Conservation (phyloP, 2,329 filamentous ascomycete genomes). For the Sporothrix pseudoabietina region DNA sequence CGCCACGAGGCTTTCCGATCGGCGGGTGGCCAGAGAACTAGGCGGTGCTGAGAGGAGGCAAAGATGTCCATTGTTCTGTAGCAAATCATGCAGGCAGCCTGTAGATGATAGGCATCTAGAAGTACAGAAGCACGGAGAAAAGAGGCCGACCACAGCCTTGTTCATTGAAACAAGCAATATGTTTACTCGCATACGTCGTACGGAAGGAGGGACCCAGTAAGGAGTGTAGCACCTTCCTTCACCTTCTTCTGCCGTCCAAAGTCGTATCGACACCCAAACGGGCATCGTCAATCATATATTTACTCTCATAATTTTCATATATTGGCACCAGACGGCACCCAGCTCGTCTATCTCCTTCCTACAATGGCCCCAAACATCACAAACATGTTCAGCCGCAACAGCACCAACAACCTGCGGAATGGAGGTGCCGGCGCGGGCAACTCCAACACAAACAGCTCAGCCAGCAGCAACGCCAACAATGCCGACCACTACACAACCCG, state of each 20-base stretch:
- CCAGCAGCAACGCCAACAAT: neutral
- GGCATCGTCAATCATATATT: neutral
- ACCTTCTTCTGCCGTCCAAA: neutral
- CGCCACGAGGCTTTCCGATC: neutral
- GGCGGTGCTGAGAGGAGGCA: neutral
- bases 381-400: neutral
- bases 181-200: too few relatives aligned
- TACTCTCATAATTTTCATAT: neutral
- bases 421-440: neutral
- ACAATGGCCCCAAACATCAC: neutral
- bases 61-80: neutral
- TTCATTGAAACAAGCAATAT: neutral
- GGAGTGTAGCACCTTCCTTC: too few relatives aligned
- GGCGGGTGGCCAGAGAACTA: neutral
- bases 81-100: neutral
- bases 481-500: neutral
- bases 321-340: neutral
- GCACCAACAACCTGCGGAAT: neutral
- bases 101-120: neutral
- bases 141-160: constrained; percentile 5
- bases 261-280: neutral
- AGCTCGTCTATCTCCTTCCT: too few relatives aligned
- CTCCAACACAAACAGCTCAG: neutral
- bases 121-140: neutral
- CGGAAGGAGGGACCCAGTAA: neutral